A percentile compares a stretch with the other conserved stretches of the same genome.
Conservation (phyloP, 148 eudicot species). For the Gaultheria prostrata region DNA sequence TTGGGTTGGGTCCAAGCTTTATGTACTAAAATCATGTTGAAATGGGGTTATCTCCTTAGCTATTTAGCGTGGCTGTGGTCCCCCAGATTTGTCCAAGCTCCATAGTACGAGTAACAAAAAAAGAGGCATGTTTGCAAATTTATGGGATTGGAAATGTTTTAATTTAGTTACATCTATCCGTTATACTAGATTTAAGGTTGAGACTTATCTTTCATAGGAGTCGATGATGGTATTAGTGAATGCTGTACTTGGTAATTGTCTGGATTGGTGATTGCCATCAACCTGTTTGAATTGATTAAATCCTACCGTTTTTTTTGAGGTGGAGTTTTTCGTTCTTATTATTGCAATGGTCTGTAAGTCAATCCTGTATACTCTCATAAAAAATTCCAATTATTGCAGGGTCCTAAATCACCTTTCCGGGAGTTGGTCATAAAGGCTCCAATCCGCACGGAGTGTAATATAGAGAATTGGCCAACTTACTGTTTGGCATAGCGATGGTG, state of each 20-base stretch:
- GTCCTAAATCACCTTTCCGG: constrained; percentile 54
- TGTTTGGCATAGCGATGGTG: no score
- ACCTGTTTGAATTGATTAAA: not conserved
- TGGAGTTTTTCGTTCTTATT: not conserved
- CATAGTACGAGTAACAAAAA: no score
- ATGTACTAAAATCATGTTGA: not conserved
- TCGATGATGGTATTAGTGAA: not conserved
- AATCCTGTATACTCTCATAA: not conserved
- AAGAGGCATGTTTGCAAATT: not conserved
- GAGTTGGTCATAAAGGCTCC: constrained; percentile 65
- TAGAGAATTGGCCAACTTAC: no score
- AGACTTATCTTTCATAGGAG: not conserved
- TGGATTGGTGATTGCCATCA: not conserved
- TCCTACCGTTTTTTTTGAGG: not conserved
- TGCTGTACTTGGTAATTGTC: not conserved
- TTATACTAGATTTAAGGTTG: not conserved
- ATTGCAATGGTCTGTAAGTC: not conserved
- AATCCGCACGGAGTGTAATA: constrained; percentile 17
- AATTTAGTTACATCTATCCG: not conserved
- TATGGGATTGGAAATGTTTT: not conserved
- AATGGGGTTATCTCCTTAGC: not conserved
- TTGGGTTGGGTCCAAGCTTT: not conserved
- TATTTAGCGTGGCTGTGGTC: not conserved
- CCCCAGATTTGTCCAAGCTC: not conserved
- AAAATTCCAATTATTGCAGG: constrained; percentile 37